Conservation (phyloP, 2,329 filamentous ascomycete genomes). For the Penicillium sumatraense region DNA sequence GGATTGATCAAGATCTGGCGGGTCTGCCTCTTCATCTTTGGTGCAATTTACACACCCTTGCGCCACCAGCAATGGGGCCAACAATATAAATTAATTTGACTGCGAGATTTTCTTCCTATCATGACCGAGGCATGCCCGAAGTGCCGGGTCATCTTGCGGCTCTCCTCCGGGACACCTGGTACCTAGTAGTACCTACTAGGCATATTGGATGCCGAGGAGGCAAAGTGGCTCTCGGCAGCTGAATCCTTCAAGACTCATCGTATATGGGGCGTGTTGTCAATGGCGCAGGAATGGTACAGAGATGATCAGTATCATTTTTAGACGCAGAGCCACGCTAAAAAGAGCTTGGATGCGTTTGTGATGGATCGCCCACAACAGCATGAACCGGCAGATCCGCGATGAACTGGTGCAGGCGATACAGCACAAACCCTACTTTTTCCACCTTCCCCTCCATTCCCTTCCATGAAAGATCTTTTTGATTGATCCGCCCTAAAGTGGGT, state of each 20-base stretch:
- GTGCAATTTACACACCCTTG: neutral
- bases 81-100: neutral
- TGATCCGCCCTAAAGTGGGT: neutral
- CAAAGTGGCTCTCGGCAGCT: neutral
- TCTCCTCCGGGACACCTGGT: too few relatives aligned
- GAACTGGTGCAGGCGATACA: constrained; percentile 8
- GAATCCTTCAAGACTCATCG: neutral
- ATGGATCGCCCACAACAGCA: constrained; percentile 18
- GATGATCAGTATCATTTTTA: constrained; percentile 1
- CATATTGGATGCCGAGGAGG: neutral
- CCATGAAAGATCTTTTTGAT: neutral
- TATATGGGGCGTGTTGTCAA: too few relatives aligned
- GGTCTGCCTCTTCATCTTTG: neutral
- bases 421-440: neutral
- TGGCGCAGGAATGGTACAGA: too few relatives aligned
- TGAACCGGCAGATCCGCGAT: constrained; percentile 16
- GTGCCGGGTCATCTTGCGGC: neutral
- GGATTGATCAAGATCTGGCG: constrained; percentile 6
- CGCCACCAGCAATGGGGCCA: constrained; percentile 4
- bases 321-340: constrained; percentile 4
- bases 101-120: neutral
- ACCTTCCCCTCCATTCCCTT: neutral
- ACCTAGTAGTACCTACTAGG: neutral
- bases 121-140: neutral
- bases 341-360: constrained; percentile 13